phyloP scores from a whole-genome alignment of 495 filamentous ascomycete genomes.

The Hapsidospora chrysogenum region DNA sequence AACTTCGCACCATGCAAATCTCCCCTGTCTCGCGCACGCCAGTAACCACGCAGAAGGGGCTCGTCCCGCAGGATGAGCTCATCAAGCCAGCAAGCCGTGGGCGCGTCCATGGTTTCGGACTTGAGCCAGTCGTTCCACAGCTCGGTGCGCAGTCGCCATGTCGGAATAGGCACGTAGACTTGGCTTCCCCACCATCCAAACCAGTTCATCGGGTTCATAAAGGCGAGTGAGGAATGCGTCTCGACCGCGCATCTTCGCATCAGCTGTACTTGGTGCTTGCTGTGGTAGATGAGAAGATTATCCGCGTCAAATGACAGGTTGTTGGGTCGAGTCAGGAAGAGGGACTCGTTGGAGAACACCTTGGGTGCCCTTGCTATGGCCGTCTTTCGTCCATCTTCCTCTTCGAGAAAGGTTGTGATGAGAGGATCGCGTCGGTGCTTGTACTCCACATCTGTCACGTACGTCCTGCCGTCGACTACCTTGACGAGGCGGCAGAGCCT shows the following conservation, averaged over 20 bases:
- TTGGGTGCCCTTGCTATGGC: slow-evolving; percentile 3
- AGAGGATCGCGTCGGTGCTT: slow-evolving; percentile 12
- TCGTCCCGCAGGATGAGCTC: slow-evolving; percentile 1
- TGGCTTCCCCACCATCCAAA: slow-evolving; percentile 5
- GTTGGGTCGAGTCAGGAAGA: slow-evolving; percentile 6
- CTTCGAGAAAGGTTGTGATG: slow-evolving; percentile 7
- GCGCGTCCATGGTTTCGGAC: neutral
- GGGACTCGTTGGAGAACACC: slow-evolving; percentile 9
- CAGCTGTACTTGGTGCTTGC: slow-evolving; percentile 2
- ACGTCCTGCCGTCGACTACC: slow-evolving; percentile 1
- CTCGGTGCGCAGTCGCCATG: slow-evolving; percentile 2
- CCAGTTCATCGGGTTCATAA: slow-evolving; percentile 7
- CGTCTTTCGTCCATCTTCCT: neutral
- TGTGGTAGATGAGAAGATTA: slow-evolving; percentile 10
- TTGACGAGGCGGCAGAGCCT: slow-evolving; percentile 8
- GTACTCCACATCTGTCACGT: slow-evolving; percentile 9
- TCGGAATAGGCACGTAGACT: slow-evolving; percentile 7
- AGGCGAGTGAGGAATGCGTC: neutral
- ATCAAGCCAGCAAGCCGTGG: neutral
- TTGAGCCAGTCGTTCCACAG: slow-evolving; percentile 1
- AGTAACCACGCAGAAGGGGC: neutral
- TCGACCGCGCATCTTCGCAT: slow-evolving; percentile 3
- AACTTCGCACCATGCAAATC: neutral
- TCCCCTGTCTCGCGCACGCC: neutral
- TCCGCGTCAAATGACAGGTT: slow-evolving; percentile 10